phyloP scores from a whole-genome alignment of 1,284 basidiomycete genomes.

The Phellopilus nigrolimitatus region DNA sequence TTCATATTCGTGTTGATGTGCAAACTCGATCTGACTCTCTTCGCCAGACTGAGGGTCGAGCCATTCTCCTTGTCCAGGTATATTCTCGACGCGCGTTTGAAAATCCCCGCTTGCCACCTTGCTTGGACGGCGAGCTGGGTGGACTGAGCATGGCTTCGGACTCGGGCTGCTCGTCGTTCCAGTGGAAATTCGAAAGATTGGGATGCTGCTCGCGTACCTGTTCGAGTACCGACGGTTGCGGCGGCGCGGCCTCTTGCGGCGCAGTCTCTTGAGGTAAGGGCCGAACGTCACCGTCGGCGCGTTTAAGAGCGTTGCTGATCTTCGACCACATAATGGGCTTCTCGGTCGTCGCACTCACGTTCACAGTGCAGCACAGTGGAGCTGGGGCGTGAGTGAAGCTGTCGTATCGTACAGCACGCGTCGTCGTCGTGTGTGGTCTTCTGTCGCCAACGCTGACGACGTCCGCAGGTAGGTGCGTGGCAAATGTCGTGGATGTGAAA shows the following conservation, averaged over 20 bases:
- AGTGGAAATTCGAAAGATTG: constrained; percentile 53
- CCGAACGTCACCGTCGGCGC: constrained; percentile 37
- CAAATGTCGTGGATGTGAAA: not conserved
- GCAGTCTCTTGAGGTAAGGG: too few species aligned
- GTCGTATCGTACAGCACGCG: not conserved
- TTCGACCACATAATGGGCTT: constrained; percentile 54
- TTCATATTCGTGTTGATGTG: constrained; percentile 35
- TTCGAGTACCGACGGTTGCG: constrained; percentile 40
- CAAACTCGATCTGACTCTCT: constrained; percentile 52
- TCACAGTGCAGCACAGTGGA: constrained; percentile 12
- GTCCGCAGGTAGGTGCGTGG: not conserved
- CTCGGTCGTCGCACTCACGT: constrained; percentile 2
- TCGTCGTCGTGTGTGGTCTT: not conserved
- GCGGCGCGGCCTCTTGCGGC: constrained; percentile 30
- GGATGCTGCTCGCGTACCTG: constrained; percentile 54
- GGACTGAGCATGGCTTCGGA: constrained; percentile 34
- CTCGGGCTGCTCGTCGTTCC: constrained; percentile 17
- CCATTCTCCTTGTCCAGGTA: constrained; percentile 30
- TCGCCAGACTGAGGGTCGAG: constrained; percentile 40
- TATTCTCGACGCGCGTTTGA: constrained; percentile 32
- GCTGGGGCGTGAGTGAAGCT: constrained; percentile 7
- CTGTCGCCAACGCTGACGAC: not conserved
- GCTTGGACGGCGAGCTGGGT: constrained; percentile 40
- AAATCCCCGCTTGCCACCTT: constrained; percentile 32
- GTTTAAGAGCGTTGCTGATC: constrained; percentile 49